Evolutionary conservation across 1,284 basidiomycete species (phyloP).

Genomic region (Neonothopanus nambi): DNA sequence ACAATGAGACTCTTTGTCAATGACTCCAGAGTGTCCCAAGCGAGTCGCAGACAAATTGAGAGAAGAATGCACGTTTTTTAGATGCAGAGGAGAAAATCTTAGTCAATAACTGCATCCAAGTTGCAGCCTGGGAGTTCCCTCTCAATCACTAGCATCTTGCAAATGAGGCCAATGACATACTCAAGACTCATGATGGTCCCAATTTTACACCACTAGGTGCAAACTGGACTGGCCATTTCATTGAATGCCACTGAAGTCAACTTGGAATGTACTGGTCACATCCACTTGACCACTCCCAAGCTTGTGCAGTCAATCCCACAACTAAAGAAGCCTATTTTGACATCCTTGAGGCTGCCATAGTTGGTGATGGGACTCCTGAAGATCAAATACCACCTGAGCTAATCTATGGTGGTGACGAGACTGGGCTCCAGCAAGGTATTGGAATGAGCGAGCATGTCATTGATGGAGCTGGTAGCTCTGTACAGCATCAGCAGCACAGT

Average conservation of each 20-base stretch:
- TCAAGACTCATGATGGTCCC: neutral
- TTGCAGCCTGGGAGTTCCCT: constrained; percentile 32
- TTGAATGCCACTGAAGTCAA: neutral
- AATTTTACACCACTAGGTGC: neutral
- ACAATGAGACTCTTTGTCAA: neutral
- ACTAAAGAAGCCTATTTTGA: constrained; percentile 4
- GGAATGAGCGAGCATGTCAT: constrained; percentile 17
- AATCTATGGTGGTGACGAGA: constrained; percentile 14
- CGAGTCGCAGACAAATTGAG: neutral
- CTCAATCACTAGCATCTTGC: constrained; percentile 22
- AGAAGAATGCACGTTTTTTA: constrained; percentile 21
- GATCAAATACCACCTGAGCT: neutral
- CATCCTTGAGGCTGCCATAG: neutral
- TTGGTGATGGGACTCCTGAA: neutral
- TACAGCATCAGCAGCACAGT: constrained; percentile 27
- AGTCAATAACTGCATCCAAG: constrained; percentile 25
- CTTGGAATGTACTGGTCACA: constrained; percentile 7
- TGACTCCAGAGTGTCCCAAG: neutral
- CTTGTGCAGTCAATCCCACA: constrained; percentile 2
- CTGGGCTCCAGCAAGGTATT: constrained; percentile 10
- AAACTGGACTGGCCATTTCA: neutral
- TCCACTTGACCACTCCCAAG: neutral
- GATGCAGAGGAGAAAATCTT: constrained; percentile 28
- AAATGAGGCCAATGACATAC: constrained; percentile 8
- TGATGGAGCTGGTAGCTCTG: constrained; percentile 18